Conservation (phyloP, 139 green algal species). For the Chlorella sp. region DNA sequence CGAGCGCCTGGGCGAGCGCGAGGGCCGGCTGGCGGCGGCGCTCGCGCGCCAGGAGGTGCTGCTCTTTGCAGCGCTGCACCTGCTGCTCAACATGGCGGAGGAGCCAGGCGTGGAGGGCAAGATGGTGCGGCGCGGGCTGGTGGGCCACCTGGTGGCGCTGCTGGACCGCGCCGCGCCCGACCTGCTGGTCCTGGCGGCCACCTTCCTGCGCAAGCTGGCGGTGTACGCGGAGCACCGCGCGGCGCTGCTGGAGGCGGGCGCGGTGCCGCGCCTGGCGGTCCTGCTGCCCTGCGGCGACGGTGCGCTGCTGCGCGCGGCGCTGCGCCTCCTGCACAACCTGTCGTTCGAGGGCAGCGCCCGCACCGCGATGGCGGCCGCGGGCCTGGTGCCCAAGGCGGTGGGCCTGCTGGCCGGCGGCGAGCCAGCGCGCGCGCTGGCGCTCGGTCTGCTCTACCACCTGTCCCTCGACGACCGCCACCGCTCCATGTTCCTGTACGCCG, state of each 20-base stretch:
- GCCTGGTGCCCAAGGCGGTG: constrained; percentile 70
- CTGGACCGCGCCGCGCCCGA: constrained; percentile 77
- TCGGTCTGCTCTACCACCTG: constrained; percentile 87
- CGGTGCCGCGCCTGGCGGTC: constrained; percentile 38
- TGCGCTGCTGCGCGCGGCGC: constrained; percentile 62
- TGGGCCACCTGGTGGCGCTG: constrained; percentile 77
- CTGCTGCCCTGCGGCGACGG: constrained; percentile 40
- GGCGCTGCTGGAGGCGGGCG: constrained; percentile 48
- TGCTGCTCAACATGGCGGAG: constrained; percentile 88
- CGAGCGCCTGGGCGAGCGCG: constrained; percentile 18
- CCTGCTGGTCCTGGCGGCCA: constrained; percentile 79
- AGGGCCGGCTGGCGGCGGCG: constrained; percentile 61
- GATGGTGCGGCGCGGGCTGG: constrained; percentile 80
- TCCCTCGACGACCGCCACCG: constrained; percentile 81
- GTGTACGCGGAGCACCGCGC: constrained; percentile 74
- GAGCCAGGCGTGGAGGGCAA: constrained; percentile 73
- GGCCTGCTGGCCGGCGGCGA: neutral
- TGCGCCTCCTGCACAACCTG: constrained; percentile 90
- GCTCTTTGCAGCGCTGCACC: constrained; percentile 74
- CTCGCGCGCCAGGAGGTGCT: constrained; percentile 79
- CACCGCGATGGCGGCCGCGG: constrained; percentile 75
- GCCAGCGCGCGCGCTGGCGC: constrained; percentile 43
- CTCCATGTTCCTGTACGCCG: constrained; percentile 75
- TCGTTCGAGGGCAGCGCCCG: constrained; percentile 75
- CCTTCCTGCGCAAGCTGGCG: constrained; percentile 86